Evolutionary conservation across 1,139 yeast genomes (phyloP).

Genomic region (Pichia sp.): DNA sequence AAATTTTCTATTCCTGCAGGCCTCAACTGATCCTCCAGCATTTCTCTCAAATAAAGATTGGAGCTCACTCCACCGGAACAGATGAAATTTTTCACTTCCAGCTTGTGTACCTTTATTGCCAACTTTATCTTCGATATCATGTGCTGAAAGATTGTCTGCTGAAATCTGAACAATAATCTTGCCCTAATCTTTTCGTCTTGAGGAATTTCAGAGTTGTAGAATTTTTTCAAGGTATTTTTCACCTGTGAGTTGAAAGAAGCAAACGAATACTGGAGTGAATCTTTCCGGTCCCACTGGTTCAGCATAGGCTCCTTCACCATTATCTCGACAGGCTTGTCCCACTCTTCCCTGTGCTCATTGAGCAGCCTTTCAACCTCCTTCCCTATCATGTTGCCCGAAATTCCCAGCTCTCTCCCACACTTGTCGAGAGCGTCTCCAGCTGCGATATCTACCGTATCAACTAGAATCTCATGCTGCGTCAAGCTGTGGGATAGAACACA

Average conservation of each 20-base stretch:
- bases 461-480: conserved; percentile 63
- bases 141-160: conserved; percentile 67
- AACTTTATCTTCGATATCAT: conserved; percentile 58
- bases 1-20: conserved; percentile 31
- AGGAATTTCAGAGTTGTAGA: conserved; percentile 23
- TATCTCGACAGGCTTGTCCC: conserved; percentile 33
- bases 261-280: conserved; percentile 61
- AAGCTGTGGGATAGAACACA: conserved; percentile 63
- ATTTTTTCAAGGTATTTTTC: conserved; percentile 33
- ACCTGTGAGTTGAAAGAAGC: conserved; percentile 68
- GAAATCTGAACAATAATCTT: conserved; percentile 58
- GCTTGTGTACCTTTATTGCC: conserved; percentile 42
- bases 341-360: conserved; percentile 26
- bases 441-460: conserved; percentile 81
- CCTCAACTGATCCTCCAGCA: conserved; percentile 40
- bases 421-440: conserved; percentile 93
- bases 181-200: conserved; percentile 28
- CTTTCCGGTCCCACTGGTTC: conserved; percentile 43
- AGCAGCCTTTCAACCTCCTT: conserved; percentile 68
- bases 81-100: conserved; percentile 47
- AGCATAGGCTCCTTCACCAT: conserved; percentile 50
- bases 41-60: conserved; percentile 52
- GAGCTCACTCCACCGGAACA: conserved; percentile 96
- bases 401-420: conserved; percentile 81
- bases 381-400: conserved; percentile 80